Conservation (phyloP, 768 basidiomycete genomes). For the Podaxis sp. region DNA sequence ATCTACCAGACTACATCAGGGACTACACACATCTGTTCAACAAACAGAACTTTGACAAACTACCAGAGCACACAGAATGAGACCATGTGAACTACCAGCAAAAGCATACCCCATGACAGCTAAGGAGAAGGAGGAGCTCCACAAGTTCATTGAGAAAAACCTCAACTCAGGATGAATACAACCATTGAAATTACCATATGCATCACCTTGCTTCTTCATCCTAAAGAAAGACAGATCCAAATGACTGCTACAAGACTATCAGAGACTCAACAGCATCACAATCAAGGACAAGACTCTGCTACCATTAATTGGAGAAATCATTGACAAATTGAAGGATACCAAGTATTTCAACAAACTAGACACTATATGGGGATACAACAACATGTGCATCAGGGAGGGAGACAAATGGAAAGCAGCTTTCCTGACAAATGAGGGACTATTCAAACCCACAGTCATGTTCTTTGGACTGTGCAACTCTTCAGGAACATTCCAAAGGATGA, state of each 20-base stretch:
- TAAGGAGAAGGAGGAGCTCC: too few relatives aligned
- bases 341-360: neutral
- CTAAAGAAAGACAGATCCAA: conserved; percentile 22
- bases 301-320: conserved; percentile 28
- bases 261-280: conserved; percentile 30
- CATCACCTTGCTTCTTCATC: conserved; percentile 23
- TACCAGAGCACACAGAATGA: too few relatives aligned
- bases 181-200: conserved; percentile 22
- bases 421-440: neutral
- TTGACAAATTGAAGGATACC: conserved; percentile 21
- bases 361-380: conserved; percentile 10
- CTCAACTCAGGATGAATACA: conserved; percentile 4
- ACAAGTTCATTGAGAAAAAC: too few relatives aligned
- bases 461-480: conserved; percentile 15
- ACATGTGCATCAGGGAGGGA: neutral
- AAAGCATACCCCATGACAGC: too few relatives aligned
- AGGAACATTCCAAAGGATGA: conserved; percentile 15
- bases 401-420: neutral
- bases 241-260: conserved; percentile 28
- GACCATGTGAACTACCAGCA: too few relatives aligned
- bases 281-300: conserved; percentile 31
- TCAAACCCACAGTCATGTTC: conserved; percentile 13
- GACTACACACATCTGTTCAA: too few relatives aligned
- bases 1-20: too few relatives aligned
- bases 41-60: too few relatives aligned